Conservation (phyloP, 2,329 filamentous ascomycete genomes). For the Stenocarpella maydis region DNA sequence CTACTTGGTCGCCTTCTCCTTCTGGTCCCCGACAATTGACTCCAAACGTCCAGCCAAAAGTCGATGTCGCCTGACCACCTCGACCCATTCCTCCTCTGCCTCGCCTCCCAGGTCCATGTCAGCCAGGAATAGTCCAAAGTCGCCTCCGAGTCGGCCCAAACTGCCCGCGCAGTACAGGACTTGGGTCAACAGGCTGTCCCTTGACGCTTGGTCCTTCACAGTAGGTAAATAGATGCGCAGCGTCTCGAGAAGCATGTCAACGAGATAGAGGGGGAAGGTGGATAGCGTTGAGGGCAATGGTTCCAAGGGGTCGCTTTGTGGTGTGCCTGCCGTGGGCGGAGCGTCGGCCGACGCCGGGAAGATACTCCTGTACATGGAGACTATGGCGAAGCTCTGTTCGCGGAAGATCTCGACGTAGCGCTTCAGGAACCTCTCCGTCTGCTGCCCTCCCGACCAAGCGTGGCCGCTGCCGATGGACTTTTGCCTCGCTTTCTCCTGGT, state of each 20-base stretch:
- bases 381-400: conserved; percentile 94
- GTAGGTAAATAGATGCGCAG: conserved; percentile 80
- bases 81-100: conserved; percentile 79
- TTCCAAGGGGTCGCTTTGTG: conserved; percentile 53
- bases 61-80: conserved; percentile 87
- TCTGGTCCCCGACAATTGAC: conserved; percentile 67
- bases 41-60: conserved; percentile 83
- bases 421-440: conserved; percentile 94
- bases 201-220: conserved; percentile 78
- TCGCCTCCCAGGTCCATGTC: conserved; percentile 56
- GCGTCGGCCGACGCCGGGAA: conserved; percentile 66
- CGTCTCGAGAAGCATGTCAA: conserved; percentile 81
- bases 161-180: conserved; percentile 93
- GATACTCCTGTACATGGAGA: conserved; percentile 93
- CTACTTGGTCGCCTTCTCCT: conserved; percentile 40
- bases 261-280: conserved; percentile 85
- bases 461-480: conserved; percentile 49
- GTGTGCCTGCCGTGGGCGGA: conserved; percentile 17
- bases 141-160: conserved; percentile 86
- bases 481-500: conserved; percentile 74
- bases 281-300: conserved; percentile 79
- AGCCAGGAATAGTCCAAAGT: conserved; percentile 90
- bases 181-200: conserved; percentile 90
- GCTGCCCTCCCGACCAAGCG: conserved; percentile 77
- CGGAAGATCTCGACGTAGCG: conserved; percentile 97